A percentile compares a stretch with the other conserved stretches of the same genome.
Conservation (phyloP, 257 asterid genomes). For the Solanum pimpinellifolium region DNA sequence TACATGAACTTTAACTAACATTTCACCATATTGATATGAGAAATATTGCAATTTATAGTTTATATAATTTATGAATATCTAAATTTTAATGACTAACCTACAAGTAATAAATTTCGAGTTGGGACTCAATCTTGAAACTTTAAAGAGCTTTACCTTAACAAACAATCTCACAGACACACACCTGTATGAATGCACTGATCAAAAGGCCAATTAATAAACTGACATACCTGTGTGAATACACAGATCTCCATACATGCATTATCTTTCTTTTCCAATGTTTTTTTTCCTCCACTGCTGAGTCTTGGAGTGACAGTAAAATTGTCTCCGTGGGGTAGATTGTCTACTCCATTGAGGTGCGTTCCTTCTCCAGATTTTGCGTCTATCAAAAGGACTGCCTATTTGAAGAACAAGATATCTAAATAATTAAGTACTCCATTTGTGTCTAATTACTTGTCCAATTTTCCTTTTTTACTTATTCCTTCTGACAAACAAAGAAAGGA, state of each 20-base stretch:
- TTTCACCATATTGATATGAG: not conserved
- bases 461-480: not conserved
- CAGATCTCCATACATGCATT: not conserved
- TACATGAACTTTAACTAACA: not conserved
- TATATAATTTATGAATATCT: not conserved
- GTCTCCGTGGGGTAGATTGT: not conserved
- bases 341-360: not conserved
- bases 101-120: not conserved
- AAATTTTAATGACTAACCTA: not conserved
- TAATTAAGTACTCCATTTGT: not conserved
- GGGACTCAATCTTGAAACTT: not conserved
- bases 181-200: not conserved
- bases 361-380: not conserved
- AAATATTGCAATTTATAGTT: too few species aligned
- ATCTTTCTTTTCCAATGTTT: not conserved
- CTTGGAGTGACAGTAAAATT: not conserved
- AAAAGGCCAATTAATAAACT: not conserved
- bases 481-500: not conserved
- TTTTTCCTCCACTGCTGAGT: not conserved
- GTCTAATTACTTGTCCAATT: not conserved
- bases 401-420: not conserved
- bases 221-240: not conserved
- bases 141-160: not conserved
- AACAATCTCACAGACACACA: not conserved
- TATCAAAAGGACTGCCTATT: not conserved